Evolutionary conservation across 108 stramenopile species (phyloP), one percentile per base, ranked within the genome.

Genomic region (Pseudonitzschia multiseries): DNA sequence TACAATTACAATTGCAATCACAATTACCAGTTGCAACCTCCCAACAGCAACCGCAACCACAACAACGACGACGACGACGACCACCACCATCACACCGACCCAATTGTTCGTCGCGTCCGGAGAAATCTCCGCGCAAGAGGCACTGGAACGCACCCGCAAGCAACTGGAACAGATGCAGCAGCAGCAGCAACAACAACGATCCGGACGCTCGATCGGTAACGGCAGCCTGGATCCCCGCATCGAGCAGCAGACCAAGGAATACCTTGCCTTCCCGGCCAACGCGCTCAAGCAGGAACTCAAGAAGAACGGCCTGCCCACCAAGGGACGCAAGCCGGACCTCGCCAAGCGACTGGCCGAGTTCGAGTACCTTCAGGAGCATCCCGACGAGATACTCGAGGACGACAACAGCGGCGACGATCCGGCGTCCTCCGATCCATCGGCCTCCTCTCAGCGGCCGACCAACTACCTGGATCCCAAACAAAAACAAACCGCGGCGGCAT

Each of bases 301-400:
- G 28, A 50, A 57, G 22, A 75, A 77, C 8, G 61, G 80, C 40
- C 66, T 93, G 64, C 66, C 75, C 6, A 79, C 50, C 24, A 92
- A 83, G 46, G 94, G 94, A 17, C 31, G 90, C 43, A 95, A 95
- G 69, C 91, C 89, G 10, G 94, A 93, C 67, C 72, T 95, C 60
- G 90, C 92, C 13, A 40, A 60, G 41, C 81, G 94, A 61, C 79
- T 95, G 46, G 89, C 83, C 18, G 84, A 84, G 22, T 75, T 87
- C 78, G 81, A 91, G 29, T 60, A 73, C 65, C 33, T 68, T 42
- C 18, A 18, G 52, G 46, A 67, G 2, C 40, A 69, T 27, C 44
- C 61, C 21, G 61, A 62, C 40, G 32, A 42, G 26, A n/a, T 40
- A 6, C 20, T 40, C 14, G 71, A 76, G 48, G 66, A 46, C 28